phyloP scores from a whole-genome alignment of 202 grass and related monocot species.

The Panicum virgatum region DNA sequence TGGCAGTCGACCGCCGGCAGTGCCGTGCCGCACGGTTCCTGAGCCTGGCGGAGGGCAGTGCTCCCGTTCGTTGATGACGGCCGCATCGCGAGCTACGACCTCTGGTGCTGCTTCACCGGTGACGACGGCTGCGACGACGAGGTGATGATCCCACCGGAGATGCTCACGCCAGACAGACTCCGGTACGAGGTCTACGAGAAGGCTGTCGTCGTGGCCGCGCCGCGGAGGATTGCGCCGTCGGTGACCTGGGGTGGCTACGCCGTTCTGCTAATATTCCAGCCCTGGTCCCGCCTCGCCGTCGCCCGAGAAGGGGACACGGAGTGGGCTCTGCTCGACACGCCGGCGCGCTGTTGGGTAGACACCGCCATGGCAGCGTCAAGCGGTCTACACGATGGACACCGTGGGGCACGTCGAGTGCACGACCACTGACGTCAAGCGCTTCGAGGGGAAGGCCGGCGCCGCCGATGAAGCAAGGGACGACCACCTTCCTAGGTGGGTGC shows the following conservation, averaged over 20 bases:
- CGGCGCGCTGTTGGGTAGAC: slow-evolving; percentile 50
- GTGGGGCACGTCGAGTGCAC: slow-evolving; percentile 50
- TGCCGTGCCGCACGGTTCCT: neutral
- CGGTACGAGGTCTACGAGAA: slow-evolving; percentile 62
- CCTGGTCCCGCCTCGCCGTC: slow-evolving; percentile 41
- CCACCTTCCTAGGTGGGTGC: slow-evolving; percentile 23
- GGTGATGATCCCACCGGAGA: slow-evolving; percentile 29
- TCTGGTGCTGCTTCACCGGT: slow-evolving; percentile 4
- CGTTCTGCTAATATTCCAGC: slow-evolving; percentile 61
- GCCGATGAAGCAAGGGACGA: too few species aligned
- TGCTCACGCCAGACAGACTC: slow-evolving; percentile 32
- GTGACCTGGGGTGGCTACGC: slow-evolving; percentile 30
- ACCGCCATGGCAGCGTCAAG: slow-evolving; percentile 20
- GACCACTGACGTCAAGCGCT: slow-evolving; percentile 47
- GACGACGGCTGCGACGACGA: neutral
- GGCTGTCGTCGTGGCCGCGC: slow-evolving; percentile 49
- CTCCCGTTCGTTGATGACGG: slow-evolving; percentile 42
- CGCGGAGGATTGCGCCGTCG: neutral
- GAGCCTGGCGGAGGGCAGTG: slow-evolving; percentile 39
- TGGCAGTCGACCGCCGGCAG: slow-evolving; percentile 25
- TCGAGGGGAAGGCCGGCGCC: slow-evolving; percentile 25
- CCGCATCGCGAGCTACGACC: slow-evolving; percentile 32
- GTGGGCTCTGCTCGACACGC: slow-evolving; percentile 48
- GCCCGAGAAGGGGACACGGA: slow-evolving; percentile 34
- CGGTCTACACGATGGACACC: slow-evolving; percentile 46